These are phyloP conservation scores for Barnettozyma populi DNA, from an alignment of 805 yeast genomes.

Conservation along the genomic window DNA sequence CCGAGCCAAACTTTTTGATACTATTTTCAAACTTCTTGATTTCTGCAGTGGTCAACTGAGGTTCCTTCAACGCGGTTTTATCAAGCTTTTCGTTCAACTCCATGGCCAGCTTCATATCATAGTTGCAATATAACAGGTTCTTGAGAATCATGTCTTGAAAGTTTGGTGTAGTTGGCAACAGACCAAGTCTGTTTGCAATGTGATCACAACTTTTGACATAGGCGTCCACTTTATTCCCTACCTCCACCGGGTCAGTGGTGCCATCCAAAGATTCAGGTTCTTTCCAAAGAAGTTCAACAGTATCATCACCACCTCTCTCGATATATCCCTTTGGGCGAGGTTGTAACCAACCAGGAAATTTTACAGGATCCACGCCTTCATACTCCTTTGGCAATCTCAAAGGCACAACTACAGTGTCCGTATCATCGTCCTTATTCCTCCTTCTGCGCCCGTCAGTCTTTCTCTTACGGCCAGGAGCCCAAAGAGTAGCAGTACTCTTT, in stretches of 20 bases:
- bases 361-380: slow-evolving; percentile 34
- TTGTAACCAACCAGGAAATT: slow-evolving; percentile 71
- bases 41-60: slow-evolving; percentile 65
- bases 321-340: slow-evolving; percentile 75
- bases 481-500: slow-evolving; percentile 12
- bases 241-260: slow-evolving; percentile 17
- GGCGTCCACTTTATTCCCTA: slow-evolving; percentile 35
- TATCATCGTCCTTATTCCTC: slow-evolving; percentile 14
- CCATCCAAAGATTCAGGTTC: slow-evolving; percentile 24
- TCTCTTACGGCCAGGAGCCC: slow-evolving; percentile 13
- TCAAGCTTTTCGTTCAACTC: slow-evolving; percentile 42
- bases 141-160: slow-evolving; percentile 71
- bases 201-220: slow-evolving; percentile 53
- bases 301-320: slow-evolving; percentile 75
- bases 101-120: slow-evolving; percentile 47
- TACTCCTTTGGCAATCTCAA: slow-evolving; percentile 45
- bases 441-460: slow-evolving; percentile 24
- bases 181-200: slow-evolving; percentile 47
- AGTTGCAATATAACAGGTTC: slow-evolving; percentile 45
- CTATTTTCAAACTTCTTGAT: slow-evolving; percentile 66
- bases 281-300: slow-evolving; percentile 65
- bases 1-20: slow-evolving; percentile 68
- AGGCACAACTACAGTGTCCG: slow-evolving; percentile 12
- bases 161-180: slow-evolving; percentile 68
- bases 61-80: slow-evolving; percentile 62